A percentile compares a stretch with the other conserved stretches of the same genome.
Conservation (phyloP, 2,329 filamentous ascomycete species). For the Aspergillus aculeatinus region DNA sequence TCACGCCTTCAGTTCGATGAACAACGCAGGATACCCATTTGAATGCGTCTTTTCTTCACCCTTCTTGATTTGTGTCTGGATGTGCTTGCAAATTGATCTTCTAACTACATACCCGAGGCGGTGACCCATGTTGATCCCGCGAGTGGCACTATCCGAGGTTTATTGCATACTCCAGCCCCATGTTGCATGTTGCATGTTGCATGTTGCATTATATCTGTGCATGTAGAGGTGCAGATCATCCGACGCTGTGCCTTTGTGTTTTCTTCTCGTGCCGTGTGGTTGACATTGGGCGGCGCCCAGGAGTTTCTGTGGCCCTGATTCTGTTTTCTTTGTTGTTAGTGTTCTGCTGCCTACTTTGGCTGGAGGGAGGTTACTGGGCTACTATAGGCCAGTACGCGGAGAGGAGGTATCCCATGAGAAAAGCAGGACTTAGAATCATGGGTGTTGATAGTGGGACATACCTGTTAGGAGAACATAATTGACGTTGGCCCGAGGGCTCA, state of each 20-base stretch:
- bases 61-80: neutral
- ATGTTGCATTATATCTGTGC: neutral
- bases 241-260: neutral
- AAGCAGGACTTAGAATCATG: slow-evolving; percentile 22
- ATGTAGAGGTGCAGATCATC: neutral
- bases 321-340: neutral
- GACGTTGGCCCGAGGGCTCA: slow-evolving; percentile 16
- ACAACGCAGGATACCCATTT: neutral
- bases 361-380: slow-evolving; percentile 6
- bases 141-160: neutral
- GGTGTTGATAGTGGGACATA: slow-evolving; percentile 17
- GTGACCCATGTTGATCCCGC: neutral
- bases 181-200: neutral
- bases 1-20: neutral
- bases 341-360: slow-evolving; percentile 1
- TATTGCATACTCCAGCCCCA: neutral
- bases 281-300: slow-evolving; percentile 13
- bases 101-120: neutral
- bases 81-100: neutral
- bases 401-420: slow-evolving; percentile 19
- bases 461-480: slow-evolving; percentile 20
- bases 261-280: neutral
- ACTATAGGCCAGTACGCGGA: slow-evolving; percentile 8
- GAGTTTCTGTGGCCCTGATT: slow-evolving; percentile 10
- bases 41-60: neutral